Conservation (phyloP, 345 rosid genomes). For the Gossypium turneri region DNA sequence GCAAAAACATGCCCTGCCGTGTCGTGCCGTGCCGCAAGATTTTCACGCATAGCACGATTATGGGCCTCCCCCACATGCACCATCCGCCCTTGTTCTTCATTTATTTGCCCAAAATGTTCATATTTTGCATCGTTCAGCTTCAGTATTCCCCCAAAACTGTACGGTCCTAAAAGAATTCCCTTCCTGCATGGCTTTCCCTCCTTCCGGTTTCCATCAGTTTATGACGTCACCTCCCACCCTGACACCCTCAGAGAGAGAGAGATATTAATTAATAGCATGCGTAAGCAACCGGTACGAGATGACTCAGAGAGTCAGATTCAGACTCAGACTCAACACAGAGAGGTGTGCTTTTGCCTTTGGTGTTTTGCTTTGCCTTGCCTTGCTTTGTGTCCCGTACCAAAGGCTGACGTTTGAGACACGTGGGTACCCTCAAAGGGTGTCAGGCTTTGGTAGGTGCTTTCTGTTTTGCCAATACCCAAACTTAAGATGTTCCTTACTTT, state of each 20-base stretch:
- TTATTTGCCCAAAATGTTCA: background rate
- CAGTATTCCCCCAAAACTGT: background rate
- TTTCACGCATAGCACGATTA: background rate
- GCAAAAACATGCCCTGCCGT: background rate
- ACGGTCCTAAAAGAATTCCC: constrained; percentile 6
- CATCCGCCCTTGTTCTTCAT: background rate
- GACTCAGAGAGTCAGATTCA: background rate
- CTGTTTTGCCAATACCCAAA: background rate
- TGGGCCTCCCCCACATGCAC: background rate
- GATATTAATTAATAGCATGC: constrained; percentile 8
- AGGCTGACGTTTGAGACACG: constrained; percentile 4
- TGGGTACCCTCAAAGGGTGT: background rate
- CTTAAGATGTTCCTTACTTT: background rate
- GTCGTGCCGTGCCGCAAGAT: background rate
- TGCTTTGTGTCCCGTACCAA: background rate
- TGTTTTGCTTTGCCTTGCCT: background rate
- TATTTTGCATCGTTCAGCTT: background rate
- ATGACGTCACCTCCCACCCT: constrained; percentile 17
- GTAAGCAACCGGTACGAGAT: constrained; percentile 21
- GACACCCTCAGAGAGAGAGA: constrained; percentile 1
- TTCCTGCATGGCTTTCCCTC: no score
- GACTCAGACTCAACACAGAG: background rate
- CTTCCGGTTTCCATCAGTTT: background rate
- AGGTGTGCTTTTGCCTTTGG: background rate
- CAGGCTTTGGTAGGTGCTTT: background rate